These are phyloP conservation scores for Raffaelea ambrosiae DNA, from an alignment of 2,329 filamentous ascomycete genomes.

Conservation along the genomic window DNA sequence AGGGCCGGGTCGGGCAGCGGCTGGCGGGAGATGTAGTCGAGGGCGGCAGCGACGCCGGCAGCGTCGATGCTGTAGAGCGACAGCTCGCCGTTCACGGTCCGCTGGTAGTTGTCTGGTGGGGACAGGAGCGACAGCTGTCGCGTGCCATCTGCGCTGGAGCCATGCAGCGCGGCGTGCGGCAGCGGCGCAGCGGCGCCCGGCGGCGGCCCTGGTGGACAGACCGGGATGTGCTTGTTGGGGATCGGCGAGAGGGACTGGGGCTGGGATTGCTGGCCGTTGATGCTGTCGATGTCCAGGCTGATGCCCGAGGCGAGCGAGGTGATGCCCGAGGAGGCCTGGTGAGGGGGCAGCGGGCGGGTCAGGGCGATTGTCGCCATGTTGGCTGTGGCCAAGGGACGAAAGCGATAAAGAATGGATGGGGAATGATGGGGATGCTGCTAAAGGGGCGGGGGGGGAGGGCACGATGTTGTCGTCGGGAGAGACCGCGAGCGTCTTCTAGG, in stretches of 20 bases:
- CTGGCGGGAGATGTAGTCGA: constrained; percentile 70
- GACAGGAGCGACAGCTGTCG: constrained; percentile 63
- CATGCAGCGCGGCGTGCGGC: constrained; percentile 5
- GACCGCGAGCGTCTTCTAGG: too few species aligned
- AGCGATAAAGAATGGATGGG: not conserved
- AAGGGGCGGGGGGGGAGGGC: too few species aligned
- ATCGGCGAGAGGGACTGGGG: constrained; percentile 35
- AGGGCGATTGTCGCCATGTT: constrained; percentile 49
- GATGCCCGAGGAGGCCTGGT: constrained; percentile 22
- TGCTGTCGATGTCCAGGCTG: constrained; percentile 28
- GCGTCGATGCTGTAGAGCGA: constrained; percentile 67
- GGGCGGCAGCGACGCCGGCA: constrained; percentile 57
- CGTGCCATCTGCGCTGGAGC: constrained; percentile 46
- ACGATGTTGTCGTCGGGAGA: too few species aligned
- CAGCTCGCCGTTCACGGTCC: constrained; percentile 36
- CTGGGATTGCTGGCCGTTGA: constrained; percentile 21
- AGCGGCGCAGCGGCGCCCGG: constrained; percentile 2
- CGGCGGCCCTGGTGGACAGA: constrained; percentile 73
- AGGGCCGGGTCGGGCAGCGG: constrained; percentile 75
- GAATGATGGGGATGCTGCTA: too few species aligned
- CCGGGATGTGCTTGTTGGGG: constrained; percentile 85
- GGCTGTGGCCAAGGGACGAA: not conserved
- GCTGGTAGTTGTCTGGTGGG: constrained; percentile 58
- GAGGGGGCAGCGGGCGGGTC: constrained; percentile 23
- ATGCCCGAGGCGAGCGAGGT: constrained; percentile 22